These are phyloP conservation scores for Rhodamnia argentea DNA, from an alignment of 345 rosid genomes.

Conservation along the genomic window DNA sequence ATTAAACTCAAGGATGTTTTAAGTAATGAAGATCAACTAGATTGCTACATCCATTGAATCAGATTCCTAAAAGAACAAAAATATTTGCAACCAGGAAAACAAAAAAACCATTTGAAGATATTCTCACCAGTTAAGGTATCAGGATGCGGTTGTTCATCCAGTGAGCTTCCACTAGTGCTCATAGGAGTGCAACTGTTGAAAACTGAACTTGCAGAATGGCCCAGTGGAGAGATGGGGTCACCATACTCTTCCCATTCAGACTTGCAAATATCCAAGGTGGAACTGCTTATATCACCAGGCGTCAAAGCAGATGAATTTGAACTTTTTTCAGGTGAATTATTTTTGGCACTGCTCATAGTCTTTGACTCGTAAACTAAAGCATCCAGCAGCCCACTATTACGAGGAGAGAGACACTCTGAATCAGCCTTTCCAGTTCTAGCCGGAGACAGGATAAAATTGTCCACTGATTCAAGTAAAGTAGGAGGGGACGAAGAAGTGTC, in stretches of 20 bases:
- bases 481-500: slow-evolving; percentile 49
- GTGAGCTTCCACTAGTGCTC: slow-evolving; percentile 45
- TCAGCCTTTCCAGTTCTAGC: slow-evolving; percentile 39
- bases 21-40: neutral
- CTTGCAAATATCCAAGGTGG: slow-evolving; percentile 33
- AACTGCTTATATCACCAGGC: slow-evolving; percentile 43
- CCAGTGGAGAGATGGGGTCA: slow-evolving; percentile 48
- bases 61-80: neutral
- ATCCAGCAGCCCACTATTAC: slow-evolving; percentile 86
- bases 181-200: slow-evolving; percentile 45
- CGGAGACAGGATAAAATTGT: slow-evolving; percentile 80
- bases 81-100: neutral
- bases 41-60: neutral
- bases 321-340: slow-evolving; percentile 56
- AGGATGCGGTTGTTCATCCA: slow-evolving; percentile 44
- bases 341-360: slow-evolving; percentile 51
- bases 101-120: neutral
- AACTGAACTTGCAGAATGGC: slow-evolving; percentile 48
- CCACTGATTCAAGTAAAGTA: slow-evolving; percentile 59
- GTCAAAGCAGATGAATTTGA: slow-evolving; percentile 47
- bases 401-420: slow-evolving; percentile 47
- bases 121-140: slow-evolving; percentile 34
- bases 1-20: neutral
- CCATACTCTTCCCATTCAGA: slow-evolving; percentile 53
- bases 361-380: slow-evolving; percentile 80